Evolutionary conservation across 805 yeast species (phyloP), one percentile per base, ranked within the genome.

Genomic region (Metschnikowia similis): DNA sequence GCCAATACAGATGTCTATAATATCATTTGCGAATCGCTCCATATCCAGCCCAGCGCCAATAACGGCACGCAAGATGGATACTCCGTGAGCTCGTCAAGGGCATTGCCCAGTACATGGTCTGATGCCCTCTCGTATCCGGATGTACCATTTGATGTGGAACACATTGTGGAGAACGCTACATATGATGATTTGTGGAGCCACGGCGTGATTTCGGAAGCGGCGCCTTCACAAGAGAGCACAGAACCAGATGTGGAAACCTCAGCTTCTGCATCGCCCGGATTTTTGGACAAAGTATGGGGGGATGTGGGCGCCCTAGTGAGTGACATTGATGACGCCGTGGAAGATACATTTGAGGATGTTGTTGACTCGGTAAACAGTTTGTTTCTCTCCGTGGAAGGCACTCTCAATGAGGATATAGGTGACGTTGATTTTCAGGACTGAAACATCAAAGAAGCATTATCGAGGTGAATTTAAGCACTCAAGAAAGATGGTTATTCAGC

Each of bases 1-100:
- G 68, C 75, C 9, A 92, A 89, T 63, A 71, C 78, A 11, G 87
- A 89, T 52, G 75, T 91, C 5, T 91, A 89, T 66, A 81, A 84
- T 56, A 74, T 91, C 26, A 51, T 91, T 2, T 86, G 96, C 66
- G 86, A 85, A 13, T 72, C 86, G 1, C 66, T 87, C 48, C 61
- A 63, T 29, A 41, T 80, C 30, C 42, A 11, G 3, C 85, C 89
- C 0, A 71, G 83, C 7, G 65, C 75, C 0, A 85, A 84, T 57
- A 85, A 86, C 57, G 92, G 92, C 1, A 64, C 81, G 0, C 35
- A 21, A 14, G 41, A 40, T 4, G 54, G 52, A 21, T 55, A 55
- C 32, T 49, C 58, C 0, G 41, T 71, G 14, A 58, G 74, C 4
- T 34, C 50, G 0, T 46, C 52, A 0, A 71, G 72, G 48, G 37